A percentile compares a stretch with the other conserved stretches of the same genome.
phyloP scores from a whole-genome alignment of 2,329 filamentous ascomycete species.

The Aspergillus melleus region DNA sequence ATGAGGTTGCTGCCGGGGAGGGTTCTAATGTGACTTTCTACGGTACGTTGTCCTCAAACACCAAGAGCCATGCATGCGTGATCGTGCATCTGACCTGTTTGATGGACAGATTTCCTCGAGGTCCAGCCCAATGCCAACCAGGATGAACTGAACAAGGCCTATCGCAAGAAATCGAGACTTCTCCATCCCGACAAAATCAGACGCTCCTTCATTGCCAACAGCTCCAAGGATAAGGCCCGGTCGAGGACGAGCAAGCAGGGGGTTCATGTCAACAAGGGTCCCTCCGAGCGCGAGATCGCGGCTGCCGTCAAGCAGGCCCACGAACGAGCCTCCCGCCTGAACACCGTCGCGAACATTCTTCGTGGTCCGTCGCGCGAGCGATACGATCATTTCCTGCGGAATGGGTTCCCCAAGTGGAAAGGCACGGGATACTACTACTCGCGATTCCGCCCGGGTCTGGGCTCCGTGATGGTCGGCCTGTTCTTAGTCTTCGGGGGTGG shows the following conservation, averaged over 20 bases:
- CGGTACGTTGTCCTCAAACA: slow-evolving; percentile 41
- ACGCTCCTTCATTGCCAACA: slow-evolving; percentile 74
- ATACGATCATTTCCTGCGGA: slow-evolving; percentile 90
- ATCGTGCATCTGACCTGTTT: neutral
- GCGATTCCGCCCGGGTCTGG: slow-evolving; percentile 86
- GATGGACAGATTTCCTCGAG: slow-evolving; percentile 69
- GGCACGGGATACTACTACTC: slow-evolving; percentile 98
- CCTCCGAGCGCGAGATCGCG: slow-evolving; percentile 72
- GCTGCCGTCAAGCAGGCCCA: slow-evolving; percentile 77
- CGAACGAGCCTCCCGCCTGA: slow-evolving; percentile 79
- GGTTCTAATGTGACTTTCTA: slow-evolving; percentile 86
- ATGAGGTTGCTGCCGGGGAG: slow-evolving; percentile 77
- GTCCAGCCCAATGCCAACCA: slow-evolving; percentile 70
- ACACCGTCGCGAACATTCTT: slow-evolving; percentile 82
- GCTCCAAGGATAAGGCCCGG: slow-evolving; percentile 54
- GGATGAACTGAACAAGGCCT: slow-evolving; percentile 90
- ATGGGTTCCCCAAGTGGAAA: slow-evolving; percentile 95
- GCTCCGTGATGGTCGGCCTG: slow-evolving; percentile 76
- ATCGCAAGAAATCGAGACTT: slow-evolving; percentile 79
- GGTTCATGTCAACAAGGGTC: slow-evolving; percentile 68
- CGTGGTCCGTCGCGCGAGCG: slow-evolving; percentile 76
- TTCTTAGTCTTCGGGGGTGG: slow-evolving; percentile 81
- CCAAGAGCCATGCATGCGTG: neutral
- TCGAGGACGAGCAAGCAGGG: slow-evolving; percentile 59
- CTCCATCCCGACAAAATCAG: slow-evolving; percentile 96